Evolutionary conservation across 257 asterid species (phyloP), one percentile per base, ranked within the genome.

Genomic region (Voacanga thouarsii): DNA sequence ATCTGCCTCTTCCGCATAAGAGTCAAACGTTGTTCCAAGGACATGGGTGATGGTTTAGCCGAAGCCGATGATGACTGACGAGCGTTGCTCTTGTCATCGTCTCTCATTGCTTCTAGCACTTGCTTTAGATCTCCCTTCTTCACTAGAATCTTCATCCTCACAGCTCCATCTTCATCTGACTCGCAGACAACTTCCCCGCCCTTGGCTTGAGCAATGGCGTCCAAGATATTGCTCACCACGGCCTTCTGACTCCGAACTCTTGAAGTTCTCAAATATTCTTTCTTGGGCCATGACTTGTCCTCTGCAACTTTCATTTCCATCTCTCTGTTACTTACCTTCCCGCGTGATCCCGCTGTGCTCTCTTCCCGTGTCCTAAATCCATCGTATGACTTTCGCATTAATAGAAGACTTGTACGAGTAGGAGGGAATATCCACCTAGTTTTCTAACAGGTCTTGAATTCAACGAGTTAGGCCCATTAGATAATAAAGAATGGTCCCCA

Each of bases 11-110:
- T 79, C 6, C 88, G 75, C 95, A 90, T 28, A 47, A 73, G 11
- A 78, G 45, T 85, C 84, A 90, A 77, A 75, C 91, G 89, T 79
- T 88, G 91, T 79, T 90, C 95, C 74, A 88, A 39, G 51, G 89
- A 39, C 30, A 72, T 71, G 4, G 79, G 74, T 59, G 89, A 75
- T 59, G 89, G 49, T 56, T 78, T 65, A 6, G 71, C 77, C 72
- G 83, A 2, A 6, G 53, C 45, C 68, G 73, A 71, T 43, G 78
- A 70, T 26, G 28, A 30, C 26, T 41, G 70, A 21, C 9, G 44
- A 6, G 21, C 12, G 24, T 15, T 53, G 23, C 24, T 65, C 53
- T 74, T 55, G 49, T 83, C 77, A 24, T 83, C 83, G 33, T 80
- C 83, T 82, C 82, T 78, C 30, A 87, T 85, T 67, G 84, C 88